phyloP scores from a whole-genome alignment of 1,139 yeast species.

The Protomyces gravidus region DNA sequence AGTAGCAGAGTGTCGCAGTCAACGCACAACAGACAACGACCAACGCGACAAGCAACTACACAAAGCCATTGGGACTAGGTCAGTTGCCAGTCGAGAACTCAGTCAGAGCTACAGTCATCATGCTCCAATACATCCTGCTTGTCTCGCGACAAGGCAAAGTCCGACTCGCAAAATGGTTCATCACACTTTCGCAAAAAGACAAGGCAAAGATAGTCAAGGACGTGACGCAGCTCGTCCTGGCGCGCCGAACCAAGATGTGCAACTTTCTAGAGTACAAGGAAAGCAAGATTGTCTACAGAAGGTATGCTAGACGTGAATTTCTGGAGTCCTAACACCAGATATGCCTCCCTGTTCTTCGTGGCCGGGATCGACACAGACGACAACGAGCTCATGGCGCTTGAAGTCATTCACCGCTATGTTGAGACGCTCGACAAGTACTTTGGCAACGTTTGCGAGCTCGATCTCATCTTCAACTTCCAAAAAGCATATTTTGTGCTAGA shows the following conservation, averaged over 20 bases:
- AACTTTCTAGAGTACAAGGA: conserved; percentile 89
- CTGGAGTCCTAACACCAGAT: conserved; percentile 37
- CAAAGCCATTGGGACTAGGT: no score
- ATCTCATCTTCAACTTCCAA: conserved; percentile 89
- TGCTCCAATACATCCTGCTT: conserved; percentile 54
- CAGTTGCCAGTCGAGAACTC: no score
- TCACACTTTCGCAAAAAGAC: conserved; percentile 72
- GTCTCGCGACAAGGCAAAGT: conserved; percentile 94
- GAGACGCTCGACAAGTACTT: conserved; percentile 95
- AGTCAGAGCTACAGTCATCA: no score
- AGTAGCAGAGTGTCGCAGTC: no score
- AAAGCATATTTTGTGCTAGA: conserved; percentile 89
- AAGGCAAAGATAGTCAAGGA: conserved; percentile 80
- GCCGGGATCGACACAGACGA: conserved; percentile 80
- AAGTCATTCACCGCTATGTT: conserved; percentile 85
- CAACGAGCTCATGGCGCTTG: conserved; percentile 81
- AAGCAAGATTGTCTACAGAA: conserved; percentile 77
- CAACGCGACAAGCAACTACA: neutral
- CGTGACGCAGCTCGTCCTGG: conserved; percentile 74
- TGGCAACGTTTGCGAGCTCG: conserved; percentile 65
- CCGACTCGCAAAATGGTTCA: conserved; percentile 82
- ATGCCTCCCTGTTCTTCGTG: conserved; percentile 86
- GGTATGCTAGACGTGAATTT: conserved; percentile 41
- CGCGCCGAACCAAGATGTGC: conserved; percentile 91
- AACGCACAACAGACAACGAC: no score